phyloP scores from a whole-genome alignment of 2,329 filamentous ascomycete genomes.

The Coleophoma crateriformis region DNA sequence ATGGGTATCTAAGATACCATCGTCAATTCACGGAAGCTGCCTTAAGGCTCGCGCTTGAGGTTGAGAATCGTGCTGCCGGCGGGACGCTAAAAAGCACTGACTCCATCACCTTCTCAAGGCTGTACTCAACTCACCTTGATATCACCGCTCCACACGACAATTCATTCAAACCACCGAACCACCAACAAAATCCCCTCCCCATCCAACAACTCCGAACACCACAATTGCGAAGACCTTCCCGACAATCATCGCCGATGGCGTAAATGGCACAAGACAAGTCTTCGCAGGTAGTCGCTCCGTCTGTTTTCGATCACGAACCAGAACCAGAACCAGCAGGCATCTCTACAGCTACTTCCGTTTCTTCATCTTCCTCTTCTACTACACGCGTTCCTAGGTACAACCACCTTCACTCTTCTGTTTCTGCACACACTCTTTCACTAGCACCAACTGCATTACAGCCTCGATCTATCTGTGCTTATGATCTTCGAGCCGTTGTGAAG shows the following conservation, averaged over 20 bases:
- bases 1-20: not conserved
- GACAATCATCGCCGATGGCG: slow-evolving; percentile 1
- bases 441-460: not conserved
- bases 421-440: not conserved
- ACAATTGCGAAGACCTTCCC: not conserved
- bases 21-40: not conserved
- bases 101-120: not conserved
- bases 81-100: not conserved
- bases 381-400: slow-evolving; percentile 1
- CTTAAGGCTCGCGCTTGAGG: not conserved
- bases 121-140: not conserved
- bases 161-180: not conserved
- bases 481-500: slow-evolving; percentile 5
- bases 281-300: slow-evolving; percentile 1
- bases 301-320: not conserved
- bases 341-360: slow-evolving; percentile 1
- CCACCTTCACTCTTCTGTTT: slow-evolving; percentile 1
- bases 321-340: not conserved
- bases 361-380: slow-evolving; percentile 1
- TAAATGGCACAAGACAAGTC: slow-evolving; percentile 3
- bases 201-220: not conserved
- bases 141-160: not conserved
- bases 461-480: slow-evolving; percentile 5
- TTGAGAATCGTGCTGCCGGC: too few species aligned
- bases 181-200: not conserved